Base-by-base conservation (phyloP, 257 asterid species). In the Capsicum pubescens region DNA sequence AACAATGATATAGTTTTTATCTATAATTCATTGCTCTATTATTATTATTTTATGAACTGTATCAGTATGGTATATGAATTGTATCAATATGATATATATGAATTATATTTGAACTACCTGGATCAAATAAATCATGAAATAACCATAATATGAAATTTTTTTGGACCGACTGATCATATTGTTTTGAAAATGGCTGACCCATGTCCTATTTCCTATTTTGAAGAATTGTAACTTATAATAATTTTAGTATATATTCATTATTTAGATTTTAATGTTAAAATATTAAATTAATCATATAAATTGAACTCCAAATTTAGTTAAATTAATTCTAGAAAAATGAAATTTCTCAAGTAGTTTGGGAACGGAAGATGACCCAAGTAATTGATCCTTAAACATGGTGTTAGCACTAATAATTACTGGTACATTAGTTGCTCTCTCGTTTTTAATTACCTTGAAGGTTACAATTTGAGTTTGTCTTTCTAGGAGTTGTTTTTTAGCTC, bases 401-500 rank as follows among this genome's bases (percentile, higher is more conserved):
- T 72, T 19, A 19, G 0, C 80, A 48, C 15, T 19, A 19, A 7
- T 19, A 39, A 39, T 39, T 39, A 4, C 26, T 19, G 6, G 36
- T 60, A 61, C 68, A 21, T 21, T 63, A 15, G 60, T 72, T 11
- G 7, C 80, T 11, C 15, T 21, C 21, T 74, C 61, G 50, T 13
- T 12, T 21, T 74, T 55, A 50, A 74, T 50, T 19, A 52, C 63
- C 13, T 81, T 48, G 60, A 26, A 12, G 52, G 46, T 44, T 69
- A n/a, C 35, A 54, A 6, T 35, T 82, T n/a, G 13, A 36, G 48
- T 50, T 32, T 19, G 21, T 42, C 19, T 17, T 32, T 66, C 6
- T 16, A 35, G 19, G 79, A 48, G n/a, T 72, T 72, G 80, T 72
- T 72, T 35, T 35, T 48, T 54, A 79, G 71, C 52, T 35, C 74